Evolutionary conservation across 768 basidiomycete genomes (phyloP).

Genomic region (Phlegmacium glaucopus): DNA sequence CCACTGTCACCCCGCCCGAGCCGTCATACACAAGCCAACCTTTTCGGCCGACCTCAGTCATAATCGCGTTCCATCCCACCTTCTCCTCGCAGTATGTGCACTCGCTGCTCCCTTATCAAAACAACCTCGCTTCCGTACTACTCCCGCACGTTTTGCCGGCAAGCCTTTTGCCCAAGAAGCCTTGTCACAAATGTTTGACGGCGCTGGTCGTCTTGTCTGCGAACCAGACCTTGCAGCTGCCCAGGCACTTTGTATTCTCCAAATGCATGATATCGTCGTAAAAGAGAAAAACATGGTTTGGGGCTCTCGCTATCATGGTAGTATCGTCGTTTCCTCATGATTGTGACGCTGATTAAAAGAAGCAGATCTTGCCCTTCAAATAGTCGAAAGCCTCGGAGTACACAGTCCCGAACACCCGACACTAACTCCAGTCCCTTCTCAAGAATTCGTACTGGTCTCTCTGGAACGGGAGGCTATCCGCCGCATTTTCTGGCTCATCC

Average conservation of each 20-base stretch:
- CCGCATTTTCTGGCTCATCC: conserved; percentile 78
- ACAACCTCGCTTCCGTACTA: conserved; percentile 57
- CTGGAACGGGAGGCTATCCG: conserved; percentile 79
- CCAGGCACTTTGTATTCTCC: conserved; percentile 72
- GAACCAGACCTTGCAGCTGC: conserved; percentile 68
- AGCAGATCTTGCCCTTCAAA: conserved; percentile 59
- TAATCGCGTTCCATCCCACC: conserved; percentile 64
- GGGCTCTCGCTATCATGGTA: conserved; percentile 51
- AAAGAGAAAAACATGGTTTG: conserved; percentile 35
- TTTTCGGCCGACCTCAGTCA: conserved; percentile 66
- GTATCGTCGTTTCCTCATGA: conserved; percentile 12
- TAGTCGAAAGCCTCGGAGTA: conserved; percentile 65
- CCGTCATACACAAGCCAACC: conserved; percentile 76
- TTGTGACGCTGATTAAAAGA: conserved; percentile 20
- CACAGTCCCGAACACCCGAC: conserved; percentile 60
- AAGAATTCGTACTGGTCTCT: conserved; percentile 55
- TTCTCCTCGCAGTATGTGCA: conserved; percentile 73
- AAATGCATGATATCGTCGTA: conserved; percentile 58
- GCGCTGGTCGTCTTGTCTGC: conserved; percentile 56
- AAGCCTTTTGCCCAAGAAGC: conserved; percentile 60
- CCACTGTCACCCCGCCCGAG: conserved; percentile 73
- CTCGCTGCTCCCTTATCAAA: conserved; percentile 75
- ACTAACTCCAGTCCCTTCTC: conserved; percentile 54
- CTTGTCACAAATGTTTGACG: conserved; percentile 67
- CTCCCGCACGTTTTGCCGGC: conserved; percentile 52